phyloP scores from a whole-genome alignment of 176 grass and related monocot genomes.

The Musa schizocarpa region DNA sequence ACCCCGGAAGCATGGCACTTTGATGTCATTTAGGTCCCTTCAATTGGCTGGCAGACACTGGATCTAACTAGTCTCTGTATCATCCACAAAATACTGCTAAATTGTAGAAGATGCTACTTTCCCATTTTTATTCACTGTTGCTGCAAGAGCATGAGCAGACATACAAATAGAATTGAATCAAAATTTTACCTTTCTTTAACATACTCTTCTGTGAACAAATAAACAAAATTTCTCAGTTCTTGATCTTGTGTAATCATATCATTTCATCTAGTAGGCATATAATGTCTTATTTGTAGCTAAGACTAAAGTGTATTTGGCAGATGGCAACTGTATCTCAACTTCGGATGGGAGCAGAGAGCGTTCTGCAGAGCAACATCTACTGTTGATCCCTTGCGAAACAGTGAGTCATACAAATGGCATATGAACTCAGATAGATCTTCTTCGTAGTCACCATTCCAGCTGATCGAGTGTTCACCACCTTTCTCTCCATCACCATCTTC shows the following conservation, averaged over 20 bases:
- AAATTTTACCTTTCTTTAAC: background rate
- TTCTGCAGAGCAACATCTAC: constrained; percentile 59
- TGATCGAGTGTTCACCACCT: constrained; percentile 14
- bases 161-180: background rate
- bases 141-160: background rate
- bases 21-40: too few species aligned
- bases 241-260: background rate
- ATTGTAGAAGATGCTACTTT: background rate
- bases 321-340: constrained; percentile 82
- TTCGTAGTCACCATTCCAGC: constrained; percentile 45
- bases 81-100: too few species aligned
- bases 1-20: too few species aligned
- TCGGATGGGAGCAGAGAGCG: constrained; percentile 53
- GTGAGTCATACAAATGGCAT: constrained; percentile 61
- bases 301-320: constrained; percentile 47
- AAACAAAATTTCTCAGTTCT: background rate
- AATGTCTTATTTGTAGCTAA: constrained; percentile 21
- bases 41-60: background rate
- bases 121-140: background rate
- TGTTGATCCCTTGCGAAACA: constrained; percentile 72
- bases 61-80: background rate
- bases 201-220: background rate
- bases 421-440: constrained; percentile 75
- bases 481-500: constrained; percentile 71
- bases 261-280: background rate